Evolutionary conservation across 257 asterid genomes (phyloP).

Genomic region (Anisodus acutangulus): DNA sequence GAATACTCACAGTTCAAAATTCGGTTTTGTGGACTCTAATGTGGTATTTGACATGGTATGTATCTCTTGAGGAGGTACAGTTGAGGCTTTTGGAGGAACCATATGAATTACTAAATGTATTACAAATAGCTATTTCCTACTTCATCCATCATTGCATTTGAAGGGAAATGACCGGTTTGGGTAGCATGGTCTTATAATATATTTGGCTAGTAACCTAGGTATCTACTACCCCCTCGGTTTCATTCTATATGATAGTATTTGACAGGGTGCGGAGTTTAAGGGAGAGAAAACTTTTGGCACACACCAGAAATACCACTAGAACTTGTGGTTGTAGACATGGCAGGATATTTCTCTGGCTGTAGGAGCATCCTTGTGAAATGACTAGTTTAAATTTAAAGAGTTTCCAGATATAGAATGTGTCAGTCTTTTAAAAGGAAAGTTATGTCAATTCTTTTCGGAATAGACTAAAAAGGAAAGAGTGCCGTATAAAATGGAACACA

Average conservation of each 20-base stretch:
- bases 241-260: neutral
- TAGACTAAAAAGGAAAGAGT: neutral
- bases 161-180: neutral
- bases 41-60: neutral
- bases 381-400: neutral
- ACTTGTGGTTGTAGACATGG: neutral
- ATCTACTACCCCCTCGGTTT: neutral
- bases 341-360: neutral
- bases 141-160: neutral
- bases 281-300: neutral
- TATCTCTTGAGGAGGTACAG: neutral
- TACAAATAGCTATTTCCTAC: conserved; percentile 23
- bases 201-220: neutral
- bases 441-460: neutral
- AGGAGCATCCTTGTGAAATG: neutral
- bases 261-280: neutral
- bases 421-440: neutral
- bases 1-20: neutral
- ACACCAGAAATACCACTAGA: neutral
- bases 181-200: neutral
- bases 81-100: conserved; percentile 13
- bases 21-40: neutral
- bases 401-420: neutral
- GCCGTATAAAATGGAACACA: neutral
- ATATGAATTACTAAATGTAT: neutral